Conservation (phyloP, 108 stramenopile genomes). For the Cylindrotheca fusiformis region DNA sequence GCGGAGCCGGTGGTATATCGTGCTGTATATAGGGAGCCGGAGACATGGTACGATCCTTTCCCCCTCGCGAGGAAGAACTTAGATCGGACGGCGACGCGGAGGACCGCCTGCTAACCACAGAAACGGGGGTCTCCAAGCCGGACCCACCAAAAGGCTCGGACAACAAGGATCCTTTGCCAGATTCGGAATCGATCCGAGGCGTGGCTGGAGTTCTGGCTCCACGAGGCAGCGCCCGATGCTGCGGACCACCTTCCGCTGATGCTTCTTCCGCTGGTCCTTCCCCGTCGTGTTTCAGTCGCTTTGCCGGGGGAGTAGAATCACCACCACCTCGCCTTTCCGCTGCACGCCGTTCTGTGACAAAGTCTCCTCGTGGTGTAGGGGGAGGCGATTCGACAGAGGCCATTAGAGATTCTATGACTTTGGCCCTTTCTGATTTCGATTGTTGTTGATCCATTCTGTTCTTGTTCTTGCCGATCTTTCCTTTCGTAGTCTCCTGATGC, state of each 20-base stretch:
- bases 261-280: background rate
- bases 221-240: background rate
- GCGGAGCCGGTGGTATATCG: constrained; percentile 53
- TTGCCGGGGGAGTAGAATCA: background rate
- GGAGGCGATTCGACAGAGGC: background rate
- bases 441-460: too few relatives aligned
- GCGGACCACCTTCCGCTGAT: background rate
- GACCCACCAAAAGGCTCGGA: background rate
- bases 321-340: background rate
- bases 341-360: background rate
- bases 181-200: background rate
- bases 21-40: constrained; percentile 12
- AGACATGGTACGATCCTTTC: constrained; percentile 19
- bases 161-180: background rate
- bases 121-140: background rate
- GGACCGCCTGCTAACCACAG: background rate
- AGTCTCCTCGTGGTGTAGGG: background rate
- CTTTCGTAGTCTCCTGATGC: too few relatives aligned
- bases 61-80: background rate
- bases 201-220: background rate
- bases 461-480: too few relatives aligned
- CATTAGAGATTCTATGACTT: too few relatives aligned
- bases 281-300: background rate
- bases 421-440: too few relatives aligned
- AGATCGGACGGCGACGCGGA: constrained; percentile 9